These are phyloP conservation scores for Heliamphora exappendiculata DNA, from an alignment of 148 eudicot species.

Conservation along the genomic window DNA sequence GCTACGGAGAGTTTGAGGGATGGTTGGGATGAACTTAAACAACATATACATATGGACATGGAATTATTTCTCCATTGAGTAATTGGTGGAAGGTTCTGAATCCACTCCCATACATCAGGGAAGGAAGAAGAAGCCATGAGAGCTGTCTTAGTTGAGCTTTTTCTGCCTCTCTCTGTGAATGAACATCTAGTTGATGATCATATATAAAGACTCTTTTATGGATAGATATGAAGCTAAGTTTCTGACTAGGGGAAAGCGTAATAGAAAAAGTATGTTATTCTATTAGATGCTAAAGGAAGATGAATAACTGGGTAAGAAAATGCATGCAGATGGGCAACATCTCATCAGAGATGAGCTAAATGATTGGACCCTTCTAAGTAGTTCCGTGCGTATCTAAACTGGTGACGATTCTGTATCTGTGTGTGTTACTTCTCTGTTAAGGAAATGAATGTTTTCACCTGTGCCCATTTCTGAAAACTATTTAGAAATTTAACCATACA, in stretches of 20 bases:
- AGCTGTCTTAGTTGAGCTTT: neutral
- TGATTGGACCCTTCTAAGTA: neutral
- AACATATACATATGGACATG: constrained; percentile 43
- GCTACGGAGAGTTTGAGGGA: constrained; percentile 47
- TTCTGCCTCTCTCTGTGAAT: neutral
- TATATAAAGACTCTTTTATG: constrained; percentile 6
- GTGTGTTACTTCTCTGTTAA: neutral
- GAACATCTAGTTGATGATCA: neutral
- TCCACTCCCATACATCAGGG: constrained; percentile 67
- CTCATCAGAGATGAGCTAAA: constrained; percentile 7
- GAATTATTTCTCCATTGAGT: constrained; percentile 45
- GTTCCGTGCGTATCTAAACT: neutral
- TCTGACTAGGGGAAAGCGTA: neutral
- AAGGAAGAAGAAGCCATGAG: constrained; percentile 31
- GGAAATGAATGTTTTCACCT: neutral
- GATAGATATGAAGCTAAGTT: neutral
- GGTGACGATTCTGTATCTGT: neutral
- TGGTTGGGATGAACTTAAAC: constrained; percentile 47
- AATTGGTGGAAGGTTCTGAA: constrained; percentile 57
- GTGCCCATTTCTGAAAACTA: neutral
- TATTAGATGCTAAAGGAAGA: constrained; percentile 1
- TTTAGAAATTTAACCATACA: neutral
- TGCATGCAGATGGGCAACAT: neutral
- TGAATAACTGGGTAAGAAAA: neutral
- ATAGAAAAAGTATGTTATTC: neutral